Percentiles rank a stretch among this genome's conserved stretches.
These are phyloP conservation scores for Diatrype stigma DNA, from an alignment of 2,329 filamentous ascomycete species.

Conservation along the genomic window DNA sequence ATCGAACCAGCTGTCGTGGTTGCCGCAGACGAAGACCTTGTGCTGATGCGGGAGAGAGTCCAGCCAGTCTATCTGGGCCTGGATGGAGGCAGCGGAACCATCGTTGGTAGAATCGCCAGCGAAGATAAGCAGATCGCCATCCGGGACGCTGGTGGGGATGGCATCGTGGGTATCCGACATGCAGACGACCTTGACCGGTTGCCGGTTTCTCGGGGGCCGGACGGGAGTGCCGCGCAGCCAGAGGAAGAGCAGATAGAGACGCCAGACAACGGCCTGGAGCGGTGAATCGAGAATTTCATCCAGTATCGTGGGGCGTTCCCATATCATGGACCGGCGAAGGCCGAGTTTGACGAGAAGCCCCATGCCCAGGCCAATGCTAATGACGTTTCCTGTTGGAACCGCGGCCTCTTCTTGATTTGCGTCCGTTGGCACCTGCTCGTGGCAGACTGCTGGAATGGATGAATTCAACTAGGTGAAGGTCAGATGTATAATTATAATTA, in stretches of 20 bases:
- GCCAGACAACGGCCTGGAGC: constrained; percentile 57
- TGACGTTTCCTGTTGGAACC: constrained; percentile 4
- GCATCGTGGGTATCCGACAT: constrained; percentile 84
- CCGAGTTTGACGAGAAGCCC: constrained; percentile 40
- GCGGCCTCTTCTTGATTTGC: background rate
- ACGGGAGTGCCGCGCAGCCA: constrained; percentile 64
- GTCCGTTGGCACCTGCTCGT: background rate
- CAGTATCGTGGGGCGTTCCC: constrained; percentile 49
- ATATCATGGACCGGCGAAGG: constrained; percentile 43
- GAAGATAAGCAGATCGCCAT: constrained; percentile 83
- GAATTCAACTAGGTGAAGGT: no score
- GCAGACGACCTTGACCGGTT: constrained; percentile 72
- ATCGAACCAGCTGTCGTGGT: constrained; percentile 87
- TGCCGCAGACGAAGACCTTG: constrained; percentile 81
- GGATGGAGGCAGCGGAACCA: constrained; percentile 69
- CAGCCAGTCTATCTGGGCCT: constrained; percentile 83
- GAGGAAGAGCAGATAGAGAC: constrained; percentile 61
- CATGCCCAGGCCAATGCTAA: constrained; percentile 37
- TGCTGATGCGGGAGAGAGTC: constrained; percentile 67
- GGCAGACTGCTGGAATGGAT: background rate
- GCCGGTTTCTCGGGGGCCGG: constrained; percentile 48
- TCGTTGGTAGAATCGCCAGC: constrained; percentile 78
- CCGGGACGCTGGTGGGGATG: constrained; percentile 56
- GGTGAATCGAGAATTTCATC: constrained; percentile 67
- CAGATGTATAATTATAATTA: no score